Evolutionary conservation across 2,329 filamentous ascomycete genomes (phyloP), one percentile per base, ranked within the genome.

Genomic region (Aspergillus sp.): DNA sequence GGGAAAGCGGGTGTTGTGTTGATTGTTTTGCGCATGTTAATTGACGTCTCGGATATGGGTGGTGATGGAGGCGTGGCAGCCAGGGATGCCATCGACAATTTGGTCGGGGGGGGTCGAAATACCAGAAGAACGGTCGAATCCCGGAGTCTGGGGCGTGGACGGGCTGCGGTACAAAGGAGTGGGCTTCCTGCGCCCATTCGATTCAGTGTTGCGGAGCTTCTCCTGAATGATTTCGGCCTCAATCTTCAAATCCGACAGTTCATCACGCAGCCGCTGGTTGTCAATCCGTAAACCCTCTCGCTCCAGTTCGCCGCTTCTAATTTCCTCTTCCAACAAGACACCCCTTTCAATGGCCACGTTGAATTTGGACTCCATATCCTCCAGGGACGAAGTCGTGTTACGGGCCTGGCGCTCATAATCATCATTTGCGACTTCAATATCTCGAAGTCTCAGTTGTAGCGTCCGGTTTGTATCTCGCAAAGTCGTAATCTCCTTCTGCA

Each of bases 381-480:
- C 93, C 49, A 97, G 80, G 40, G 91, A 96, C 36, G 90, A 96
- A 31, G 89, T 90, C 27, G 91, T 96, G 68, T 96, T 93, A 57
- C 93, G 84, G 54, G 93, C 91, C 71, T 97, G 91, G 53, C 90
- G 84, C 73, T 98, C 93, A 64, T 91, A 96, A 68, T 98, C 93
- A 74, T 98, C 93, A 71, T 97, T 98, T 64, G 88, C 89, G 43
- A 98, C 93, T 69, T 98, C 93, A 57, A 91, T 95, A 66, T 98
- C 93, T 54, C 93, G 85, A 45, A 98, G 74, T 67, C 80, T 88
- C 50, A 95, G 75, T 59, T 93, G 86, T 48, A 96, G 70, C 4
- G 85, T 83, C 52, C 93, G 78, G 66, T 90, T 94, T 39, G 82
- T 68, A 53, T 98, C 90, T 61, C 93, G 86, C 57, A 98, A 77